phyloP scores from a whole-genome alignment of 345 rosid genomes.

The Melaleuca quinquenervia region DNA sequence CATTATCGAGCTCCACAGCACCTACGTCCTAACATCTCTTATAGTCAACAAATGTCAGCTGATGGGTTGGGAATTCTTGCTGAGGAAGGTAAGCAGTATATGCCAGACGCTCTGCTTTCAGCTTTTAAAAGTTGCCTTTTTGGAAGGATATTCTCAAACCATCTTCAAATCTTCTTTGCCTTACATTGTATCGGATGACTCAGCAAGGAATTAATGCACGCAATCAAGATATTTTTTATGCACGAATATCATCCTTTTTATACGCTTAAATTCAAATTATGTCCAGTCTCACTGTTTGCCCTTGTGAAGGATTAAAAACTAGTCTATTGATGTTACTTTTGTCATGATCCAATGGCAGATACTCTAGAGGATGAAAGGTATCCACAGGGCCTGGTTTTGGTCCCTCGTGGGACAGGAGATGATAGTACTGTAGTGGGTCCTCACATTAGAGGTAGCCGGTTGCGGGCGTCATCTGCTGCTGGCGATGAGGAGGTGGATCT shows the following conservation, averaged over 20 bases:
- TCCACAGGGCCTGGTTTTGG: conserved; percentile 89
- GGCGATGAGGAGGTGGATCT: conserved; percentile 97
- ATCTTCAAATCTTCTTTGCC: background rate
- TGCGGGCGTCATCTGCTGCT: conserved; percentile 70
- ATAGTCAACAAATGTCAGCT: conserved; percentile 23
- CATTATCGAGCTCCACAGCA: conserved; percentile 98
- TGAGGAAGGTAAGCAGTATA: conserved; percentile 59
- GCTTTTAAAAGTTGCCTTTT: background rate
- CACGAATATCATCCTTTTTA: background rate
- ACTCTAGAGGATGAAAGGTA: conserved; percentile 71
- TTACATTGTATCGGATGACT: background rate
- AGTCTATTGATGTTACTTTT: background rate
- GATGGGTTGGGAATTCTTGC: conserved; percentile 79
- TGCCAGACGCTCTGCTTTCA: background rate
- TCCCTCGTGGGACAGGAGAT: conserved; percentile 72
- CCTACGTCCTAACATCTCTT: conserved; percentile 36
- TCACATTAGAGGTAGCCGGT: conserved; percentile 84
- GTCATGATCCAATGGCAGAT: conserved; percentile 15
- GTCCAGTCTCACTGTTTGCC: background rate
- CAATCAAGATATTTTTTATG: background rate
- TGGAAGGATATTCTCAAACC: background rate
- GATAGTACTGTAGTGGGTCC: conserved; percentile 64
- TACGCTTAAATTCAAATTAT: background rate
- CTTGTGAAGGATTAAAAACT: background rate
- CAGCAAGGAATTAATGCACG: background rate